Evolutionary conservation across 2,329 filamentous ascomycete species (phyloP).

Genomic region (Aspergillus sp.): DNA sequence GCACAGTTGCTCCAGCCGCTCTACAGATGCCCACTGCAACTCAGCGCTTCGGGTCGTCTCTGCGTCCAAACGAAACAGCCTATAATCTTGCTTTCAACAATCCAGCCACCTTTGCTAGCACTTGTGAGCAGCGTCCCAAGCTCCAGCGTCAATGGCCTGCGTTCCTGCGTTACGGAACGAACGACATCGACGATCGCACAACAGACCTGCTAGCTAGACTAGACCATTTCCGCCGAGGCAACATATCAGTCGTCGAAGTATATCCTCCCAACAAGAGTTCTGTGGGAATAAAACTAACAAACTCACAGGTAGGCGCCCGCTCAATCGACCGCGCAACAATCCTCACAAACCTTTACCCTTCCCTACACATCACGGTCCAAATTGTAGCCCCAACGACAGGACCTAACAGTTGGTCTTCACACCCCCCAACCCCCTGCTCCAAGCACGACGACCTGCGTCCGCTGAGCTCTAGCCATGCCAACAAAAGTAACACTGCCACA

Average conservation of each 20-base stretch:
- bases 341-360: constrained; percentile 7
- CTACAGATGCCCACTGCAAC: constrained; percentile 36
- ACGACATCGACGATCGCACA: constrained; percentile 1
- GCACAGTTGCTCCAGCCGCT: constrained; percentile 34
- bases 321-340: constrained; percentile 3
- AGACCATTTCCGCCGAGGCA: constrained; percentile 1
- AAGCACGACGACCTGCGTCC: neutral
- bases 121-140: constrained; percentile 6
- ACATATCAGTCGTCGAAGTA: constrained; percentile 12
- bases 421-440: neutral
- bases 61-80: neutral
- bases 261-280: neutral
- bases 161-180: constrained; percentile 9
- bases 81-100: constrained; percentile 6
- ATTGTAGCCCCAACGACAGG: neutral
- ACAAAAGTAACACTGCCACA: too few relatives aligned
- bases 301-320: constrained; percentile 4
- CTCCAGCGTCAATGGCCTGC: constrained; percentile 11
- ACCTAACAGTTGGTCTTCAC: neutral
- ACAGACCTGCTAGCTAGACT: constrained; percentile 8
- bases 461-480: neutral
- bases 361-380: constrained; percentile 10
- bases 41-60: constrained; percentile 12
- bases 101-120: constrained; percentile 1
- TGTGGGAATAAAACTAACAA: neutral